These are phyloP conservation scores for Tetrapisispora fleetii DNA, from an alignment of 805 yeast species.

Conservation along the genomic window DNA sequence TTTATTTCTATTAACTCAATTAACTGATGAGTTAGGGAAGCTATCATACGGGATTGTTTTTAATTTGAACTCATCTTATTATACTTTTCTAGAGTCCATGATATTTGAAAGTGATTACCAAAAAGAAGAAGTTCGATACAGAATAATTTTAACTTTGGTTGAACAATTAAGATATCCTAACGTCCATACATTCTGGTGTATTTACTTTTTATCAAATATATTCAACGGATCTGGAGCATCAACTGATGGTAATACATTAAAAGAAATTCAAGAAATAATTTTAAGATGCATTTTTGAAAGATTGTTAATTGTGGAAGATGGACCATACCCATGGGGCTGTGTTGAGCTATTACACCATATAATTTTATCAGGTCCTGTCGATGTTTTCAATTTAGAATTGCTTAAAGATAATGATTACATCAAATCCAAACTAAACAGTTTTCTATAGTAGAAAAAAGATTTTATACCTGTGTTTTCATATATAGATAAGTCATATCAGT, in stretches of 20 bases:
- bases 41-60: slow-evolving; percentile 37
- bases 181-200: slow-evolving; percentile 81
- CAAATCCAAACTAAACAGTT: background rate
- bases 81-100: slow-evolving; percentile 53
- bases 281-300: slow-evolving; percentile 79
- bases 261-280: slow-evolving; percentile 59
- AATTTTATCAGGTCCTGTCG: slow-evolving; percentile 31
- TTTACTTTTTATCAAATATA: slow-evolving; percentile 52
- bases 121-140: slow-evolving; percentile 58
- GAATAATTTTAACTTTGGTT: slow-evolving; percentile 65
- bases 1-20: slow-evolving; percentile 64
- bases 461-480: no score
- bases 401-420: background rate
- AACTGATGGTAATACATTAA: slow-evolving; percentile 28
- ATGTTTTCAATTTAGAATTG: slow-evolving; percentile 13
- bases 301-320: slow-evolving; percentile 50
- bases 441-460: no score
- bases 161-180: slow-evolving; percentile 90
- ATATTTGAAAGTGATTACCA: slow-evolving; percentile 39
- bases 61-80: slow-evolving; percentile 57
- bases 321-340: slow-evolving; percentile 99
- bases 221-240: slow-evolving; percentile 50
- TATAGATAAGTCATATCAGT: no score
- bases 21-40: slow-evolving; percentile 43
- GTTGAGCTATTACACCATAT: slow-evolving; percentile 64